These are phyloP conservation scores for Suzukiozyma palmioleophila DNA, from an alignment of 1,139 yeast species.

Conservation along the genomic window DNA sequence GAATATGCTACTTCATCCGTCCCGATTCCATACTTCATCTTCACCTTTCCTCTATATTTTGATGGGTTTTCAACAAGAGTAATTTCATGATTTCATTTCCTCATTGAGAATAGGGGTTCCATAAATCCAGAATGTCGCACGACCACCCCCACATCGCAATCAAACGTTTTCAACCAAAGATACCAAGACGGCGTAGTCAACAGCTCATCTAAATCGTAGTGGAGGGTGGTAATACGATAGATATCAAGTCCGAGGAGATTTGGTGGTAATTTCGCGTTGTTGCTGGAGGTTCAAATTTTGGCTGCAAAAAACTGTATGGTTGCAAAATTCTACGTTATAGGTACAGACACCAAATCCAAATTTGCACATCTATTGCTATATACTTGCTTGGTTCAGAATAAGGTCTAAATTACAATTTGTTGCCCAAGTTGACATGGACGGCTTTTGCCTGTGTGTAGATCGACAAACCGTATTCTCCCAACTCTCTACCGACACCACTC, in stretches of 20 bases:
- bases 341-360: background rate
- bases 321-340: background rate
- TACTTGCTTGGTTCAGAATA: too few relatives aligned
- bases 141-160: too few relatives aligned
- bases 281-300: background rate
- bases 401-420: slow-evolving; percentile 12
- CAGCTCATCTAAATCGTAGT: too few relatives aligned
- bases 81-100: too few relatives aligned
- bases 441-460: slow-evolving; percentile 80
- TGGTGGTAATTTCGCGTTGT: too few relatives aligned
- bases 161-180: too few relatives aligned
- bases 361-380: background rate
- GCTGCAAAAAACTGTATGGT: background rate
- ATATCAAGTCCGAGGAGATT: too few relatives aligned
- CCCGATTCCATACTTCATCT: background rate
- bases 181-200: too few relatives aligned
- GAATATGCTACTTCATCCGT: background rate
- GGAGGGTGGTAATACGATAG: too few relatives aligned
- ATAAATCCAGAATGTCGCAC: too few relatives aligned
- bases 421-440: slow-evolving; percentile 61
- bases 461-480: slow-evolving; percentile 77
- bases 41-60: background rate
- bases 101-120: too few relatives aligned
- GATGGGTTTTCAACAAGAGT: too few relatives aligned
- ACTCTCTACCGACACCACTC: slow-evolving; percentile 86